Conservation (phyloP, 306 rosid species). For the Echinosophora koreensis region DNA sequence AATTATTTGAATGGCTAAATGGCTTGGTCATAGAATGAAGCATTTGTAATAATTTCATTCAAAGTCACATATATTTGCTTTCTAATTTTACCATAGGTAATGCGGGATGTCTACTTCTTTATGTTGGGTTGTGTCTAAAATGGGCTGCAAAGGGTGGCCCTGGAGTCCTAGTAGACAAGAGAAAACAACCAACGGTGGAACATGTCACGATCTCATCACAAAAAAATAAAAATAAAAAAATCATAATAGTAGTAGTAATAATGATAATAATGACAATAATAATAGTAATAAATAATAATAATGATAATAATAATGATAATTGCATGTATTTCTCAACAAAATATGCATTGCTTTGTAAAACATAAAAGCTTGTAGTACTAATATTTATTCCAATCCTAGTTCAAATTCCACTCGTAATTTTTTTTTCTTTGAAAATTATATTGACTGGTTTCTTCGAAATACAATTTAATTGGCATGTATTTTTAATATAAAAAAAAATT, state of each 20-base stretch:
- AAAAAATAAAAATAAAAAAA: too few relatives aligned
- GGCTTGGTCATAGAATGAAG: background rate
- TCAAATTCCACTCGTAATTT: too few relatives aligned
- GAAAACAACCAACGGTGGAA: background rate
- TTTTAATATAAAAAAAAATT: too few relatives aligned
- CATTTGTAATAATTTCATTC: constrained; percentile 15
- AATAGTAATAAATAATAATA: too few relatives aligned
- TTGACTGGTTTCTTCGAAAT: too few relatives aligned
- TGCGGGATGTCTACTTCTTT: background rate
- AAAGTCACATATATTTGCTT: background rate
- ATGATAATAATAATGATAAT: too few relatives aligned
- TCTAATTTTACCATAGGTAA: background rate
- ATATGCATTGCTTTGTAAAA: background rate
- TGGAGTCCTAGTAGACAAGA: background rate
- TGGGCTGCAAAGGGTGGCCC: background rate
- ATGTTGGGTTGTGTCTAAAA: background rate
- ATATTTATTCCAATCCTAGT: too few relatives aligned
- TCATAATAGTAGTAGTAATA: too few relatives aligned
- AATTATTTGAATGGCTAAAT: background rate
- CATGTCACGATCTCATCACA: background rate
- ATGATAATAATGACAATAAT: too few relatives aligned
- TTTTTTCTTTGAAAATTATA: too few relatives aligned
- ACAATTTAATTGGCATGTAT: too few relatives aligned
- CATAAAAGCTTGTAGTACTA: background rate
- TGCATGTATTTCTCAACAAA: background rate